These are phyloP conservation scores for Umbelopsis sp. DNA, from an alignment of 192 early-diverging fungal genomes.

Conservation along the genomic window DNA sequence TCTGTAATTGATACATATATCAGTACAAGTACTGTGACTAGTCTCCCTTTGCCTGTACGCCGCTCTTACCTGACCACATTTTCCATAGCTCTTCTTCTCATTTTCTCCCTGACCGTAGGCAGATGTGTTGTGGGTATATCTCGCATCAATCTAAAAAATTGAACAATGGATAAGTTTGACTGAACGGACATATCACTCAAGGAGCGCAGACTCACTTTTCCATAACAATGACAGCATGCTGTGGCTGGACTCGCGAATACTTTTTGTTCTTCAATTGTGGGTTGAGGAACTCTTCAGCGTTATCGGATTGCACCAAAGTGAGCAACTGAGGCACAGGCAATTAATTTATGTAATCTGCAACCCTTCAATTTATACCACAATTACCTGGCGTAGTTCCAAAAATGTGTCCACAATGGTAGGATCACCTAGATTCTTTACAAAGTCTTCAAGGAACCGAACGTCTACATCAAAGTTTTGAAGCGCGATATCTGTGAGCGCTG, in stretches of 20 bases:
- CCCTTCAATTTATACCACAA: too few relatives aligned
- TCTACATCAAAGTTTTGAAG: constrained; percentile 69
- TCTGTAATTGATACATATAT: not conserved
- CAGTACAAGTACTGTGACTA: not conserved
- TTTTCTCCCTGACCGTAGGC: constrained; percentile 24
- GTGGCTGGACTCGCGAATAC: constrained; percentile 66
- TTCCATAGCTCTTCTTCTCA: constrained; percentile 44
- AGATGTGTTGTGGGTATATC: constrained; percentile 21
- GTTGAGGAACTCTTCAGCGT: constrained; percentile 76
- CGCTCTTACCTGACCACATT: constrained; percentile 43
- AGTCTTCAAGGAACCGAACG: constrained; percentile 74
- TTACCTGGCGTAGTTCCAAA: constrained; percentile 74
- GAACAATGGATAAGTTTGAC: not conserved
- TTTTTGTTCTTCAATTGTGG: constrained; percentile 62
- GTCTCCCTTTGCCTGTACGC: too few relatives aligned
- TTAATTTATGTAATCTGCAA: too few relatives aligned
- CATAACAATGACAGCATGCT: constrained; percentile 66
- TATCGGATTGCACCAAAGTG: constrained; percentile 65
- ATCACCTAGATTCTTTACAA: constrained; percentile 68
- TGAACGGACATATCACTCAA: not conserved
- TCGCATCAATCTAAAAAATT: constrained; percentile 30
- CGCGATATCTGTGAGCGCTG: constrained; percentile 60
- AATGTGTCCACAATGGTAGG: constrained; percentile 68
- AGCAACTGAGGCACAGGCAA: constrained; percentile 52
- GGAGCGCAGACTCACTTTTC: constrained; percentile 75